Evolutionary conservation across 169 alveolate genomes (phyloP).

Genomic region (Cryptosporidium parvum): DNA sequence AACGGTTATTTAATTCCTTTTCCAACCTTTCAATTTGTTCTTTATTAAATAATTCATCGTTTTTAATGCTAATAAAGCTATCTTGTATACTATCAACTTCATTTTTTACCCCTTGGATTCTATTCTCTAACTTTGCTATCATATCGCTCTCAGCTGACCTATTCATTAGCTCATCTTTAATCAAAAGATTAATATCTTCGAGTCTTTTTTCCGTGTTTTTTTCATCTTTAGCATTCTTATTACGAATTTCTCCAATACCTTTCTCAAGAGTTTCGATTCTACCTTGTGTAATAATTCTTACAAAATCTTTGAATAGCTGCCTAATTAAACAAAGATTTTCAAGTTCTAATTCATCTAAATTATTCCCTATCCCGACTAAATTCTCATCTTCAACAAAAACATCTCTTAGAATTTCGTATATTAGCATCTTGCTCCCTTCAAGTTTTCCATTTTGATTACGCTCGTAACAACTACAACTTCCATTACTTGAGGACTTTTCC

Average conservation of each 20-base stretch:
- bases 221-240: slow-evolving; percentile 14
- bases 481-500: slow-evolving; percentile 16
- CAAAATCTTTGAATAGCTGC: slow-evolving; percentile 45
- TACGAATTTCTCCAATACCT: slow-evolving; percentile 26
- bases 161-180: slow-evolving; percentile 35
- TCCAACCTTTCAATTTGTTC: slow-evolving; percentile 28
- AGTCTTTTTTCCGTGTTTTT: slow-evolving; percentile 22
- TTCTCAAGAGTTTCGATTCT: slow-evolving; percentile 32
- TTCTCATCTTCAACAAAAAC: slow-evolving; percentile 46
- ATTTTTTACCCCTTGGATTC: slow-evolving; percentile 22
- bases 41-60: slow-evolving; percentile 11
- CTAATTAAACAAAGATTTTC: slow-evolving; percentile 38
- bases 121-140: slow-evolving; percentile 22
- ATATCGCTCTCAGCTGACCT: background rate
- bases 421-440: background rate
- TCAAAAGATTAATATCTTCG: slow-evolving; percentile 44
- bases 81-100: slow-evolving; percentile 41
- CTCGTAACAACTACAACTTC: background rate
- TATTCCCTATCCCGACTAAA: slow-evolving; percentile 17
- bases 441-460: background rate
- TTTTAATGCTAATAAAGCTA: background rate
- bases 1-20: slow-evolving; percentile 44
- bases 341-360: slow-evolving; percentile 5
- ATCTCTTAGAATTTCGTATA: slow-evolving; percentile 35
- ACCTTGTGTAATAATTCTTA: slow-evolving; percentile 23